phyloP scores from a whole-genome alignment of 192 early-diverging fungal genomes.

The Dimargaris xerosporica region DNA sequence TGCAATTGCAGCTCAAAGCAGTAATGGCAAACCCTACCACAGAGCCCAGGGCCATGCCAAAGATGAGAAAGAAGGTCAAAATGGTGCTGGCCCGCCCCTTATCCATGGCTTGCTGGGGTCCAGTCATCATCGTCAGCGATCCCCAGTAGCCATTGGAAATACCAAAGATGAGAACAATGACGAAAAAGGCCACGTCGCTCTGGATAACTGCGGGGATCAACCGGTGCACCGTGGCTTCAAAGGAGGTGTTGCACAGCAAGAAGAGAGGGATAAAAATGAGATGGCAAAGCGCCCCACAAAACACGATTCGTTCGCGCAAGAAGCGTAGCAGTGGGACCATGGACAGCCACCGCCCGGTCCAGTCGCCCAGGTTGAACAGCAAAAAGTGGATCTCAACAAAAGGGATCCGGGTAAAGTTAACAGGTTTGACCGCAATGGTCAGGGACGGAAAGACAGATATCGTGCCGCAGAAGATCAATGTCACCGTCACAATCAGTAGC shows the following conservation, averaged over 20 bases:
- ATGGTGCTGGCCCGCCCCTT: constrained; percentile 46
- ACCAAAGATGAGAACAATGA: constrained; percentile 39
- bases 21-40: constrained; percentile 31
- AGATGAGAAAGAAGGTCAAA: constrained; percentile 43
- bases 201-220: constrained; percentile 14
- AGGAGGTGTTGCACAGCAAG: constrained; percentile 47
- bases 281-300: constrained; percentile 29
- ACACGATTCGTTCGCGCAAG: constrained; percentile 19
- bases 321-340: constrained; percentile 28
- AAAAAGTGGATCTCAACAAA: constrained; percentile 64
- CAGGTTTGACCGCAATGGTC: constrained; percentile 46
- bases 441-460: constrained; percentile 59
- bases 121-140: constrained; percentile 46
- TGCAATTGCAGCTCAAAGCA: constrained; percentile 25
- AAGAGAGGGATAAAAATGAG: constrained; percentile 50
- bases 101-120: constrained; percentile 21
- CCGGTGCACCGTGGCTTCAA: constrained; percentile 14
- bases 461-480: constrained; percentile 47
- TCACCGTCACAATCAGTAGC: constrained; percentile 19
- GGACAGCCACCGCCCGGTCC: constrained; percentile 41
- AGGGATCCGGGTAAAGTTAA: constrained; percentile 30
- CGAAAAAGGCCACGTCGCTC: constrained; percentile 24
- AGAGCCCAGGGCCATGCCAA: constrained; percentile 55
- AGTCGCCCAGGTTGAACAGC: constrained; percentile 55
- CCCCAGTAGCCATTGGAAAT: constrained; percentile 50